These are phyloP conservation scores for Kuraishia floccosa DNA, from an alignment of 805 yeast genomes.

Conservation along the genomic window DNA sequence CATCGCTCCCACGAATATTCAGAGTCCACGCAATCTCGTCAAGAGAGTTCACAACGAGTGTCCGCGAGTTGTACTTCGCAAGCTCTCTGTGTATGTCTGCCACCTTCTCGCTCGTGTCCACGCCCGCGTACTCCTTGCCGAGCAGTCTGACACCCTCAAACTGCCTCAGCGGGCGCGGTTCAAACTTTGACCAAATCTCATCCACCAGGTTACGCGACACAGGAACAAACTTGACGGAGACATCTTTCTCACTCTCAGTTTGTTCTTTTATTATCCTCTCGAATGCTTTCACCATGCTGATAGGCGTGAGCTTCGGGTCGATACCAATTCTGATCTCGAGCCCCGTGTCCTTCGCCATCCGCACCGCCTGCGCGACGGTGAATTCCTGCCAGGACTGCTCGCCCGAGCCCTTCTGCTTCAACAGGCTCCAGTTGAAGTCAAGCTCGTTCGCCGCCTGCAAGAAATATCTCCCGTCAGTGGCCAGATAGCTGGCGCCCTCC, in stretches of 20 bases:
- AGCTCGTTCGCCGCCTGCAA: conserved; percentile 46
- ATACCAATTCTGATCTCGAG: conserved; percentile 22
- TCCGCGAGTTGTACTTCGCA: conserved; percentile 14
- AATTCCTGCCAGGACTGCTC: conserved; percentile 50
- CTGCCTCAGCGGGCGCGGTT: conserved; percentile 49
- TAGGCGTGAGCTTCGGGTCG: conserved; percentile 39
- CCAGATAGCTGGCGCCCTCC: conserved; percentile 42
- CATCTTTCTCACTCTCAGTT: conserved; percentile 12
- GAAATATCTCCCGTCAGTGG: conserved; percentile 54
- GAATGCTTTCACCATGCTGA: conserved; percentile 19
- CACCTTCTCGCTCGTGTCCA: conserved; percentile 46
- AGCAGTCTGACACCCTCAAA: conserved; percentile 38
- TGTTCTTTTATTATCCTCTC: conserved; percentile 16
- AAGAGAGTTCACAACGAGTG: conserved; percentile 24
- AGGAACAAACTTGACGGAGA: conserved; percentile 29
- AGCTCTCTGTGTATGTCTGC: conserved; percentile 27
- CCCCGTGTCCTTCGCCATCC: conserved; percentile 35
- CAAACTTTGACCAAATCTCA: conserved; percentile 40
- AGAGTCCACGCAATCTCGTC: conserved; percentile 45
- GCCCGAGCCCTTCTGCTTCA: conserved; percentile 38
- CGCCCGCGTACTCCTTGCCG: conserved; percentile 52
- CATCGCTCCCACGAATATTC: conserved; percentile 50
- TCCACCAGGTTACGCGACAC: conserved; percentile 37
- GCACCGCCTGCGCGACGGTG: conserved; percentile 38
- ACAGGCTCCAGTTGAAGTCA: conserved; percentile 47